These are phyloP conservation scores for Silene latifolia DNA, from an alignment of 148 eudicot genomes.

Conservation along the genomic window DNA sequence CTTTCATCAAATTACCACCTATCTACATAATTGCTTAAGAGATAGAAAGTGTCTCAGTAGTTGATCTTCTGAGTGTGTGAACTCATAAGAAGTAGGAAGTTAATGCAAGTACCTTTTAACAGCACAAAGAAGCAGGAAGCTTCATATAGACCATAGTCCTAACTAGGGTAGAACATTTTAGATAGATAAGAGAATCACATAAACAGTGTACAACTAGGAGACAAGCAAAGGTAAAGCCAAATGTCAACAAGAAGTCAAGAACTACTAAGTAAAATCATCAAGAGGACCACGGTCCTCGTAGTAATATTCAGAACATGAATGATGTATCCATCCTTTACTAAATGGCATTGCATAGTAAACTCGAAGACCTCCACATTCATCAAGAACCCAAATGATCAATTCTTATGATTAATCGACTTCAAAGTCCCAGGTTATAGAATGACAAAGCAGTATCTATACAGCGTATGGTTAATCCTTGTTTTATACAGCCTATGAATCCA, in stretches of 20 bases:
- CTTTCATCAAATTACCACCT: neutral
- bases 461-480: neutral
- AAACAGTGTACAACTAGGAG: neutral
- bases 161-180: neutral
- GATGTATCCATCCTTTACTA: neutral
- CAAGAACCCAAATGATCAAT: constrained; percentile 2
- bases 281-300: neutral
- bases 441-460: neutral
- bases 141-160: neutral
- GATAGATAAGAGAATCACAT: neutral
- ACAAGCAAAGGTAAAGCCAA: neutral
- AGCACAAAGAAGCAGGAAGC: neutral
- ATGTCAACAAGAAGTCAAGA: too few relatives aligned
- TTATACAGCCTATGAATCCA: neutral
- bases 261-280: neutral
- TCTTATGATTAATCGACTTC: neutral
- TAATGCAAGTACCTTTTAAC: neutral
- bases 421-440: neutral
- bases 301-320: neutral
- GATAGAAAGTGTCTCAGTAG: neutral
- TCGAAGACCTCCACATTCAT: neutral
- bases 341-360: neutral
- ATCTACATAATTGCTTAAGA: neutral
- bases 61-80: neutral
- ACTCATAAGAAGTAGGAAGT: neutral